Evolutionary conservation across 345 rosid genomes (phyloP).

Genomic region (Murraya paniculata): DNA sequence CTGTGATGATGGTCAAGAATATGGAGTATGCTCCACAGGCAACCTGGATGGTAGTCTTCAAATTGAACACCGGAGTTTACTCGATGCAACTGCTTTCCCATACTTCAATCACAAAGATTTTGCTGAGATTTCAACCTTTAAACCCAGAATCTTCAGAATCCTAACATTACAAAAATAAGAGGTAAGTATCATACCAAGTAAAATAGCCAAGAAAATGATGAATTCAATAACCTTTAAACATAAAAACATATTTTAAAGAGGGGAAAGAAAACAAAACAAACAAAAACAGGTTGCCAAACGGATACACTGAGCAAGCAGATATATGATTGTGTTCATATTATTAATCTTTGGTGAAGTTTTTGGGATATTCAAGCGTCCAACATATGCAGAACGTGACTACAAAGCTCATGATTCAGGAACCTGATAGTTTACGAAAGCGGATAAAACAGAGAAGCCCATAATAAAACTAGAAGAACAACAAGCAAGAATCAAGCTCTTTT

Average conservation of each 20-base stretch:
- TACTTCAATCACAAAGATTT: slow-evolving; percentile 12
- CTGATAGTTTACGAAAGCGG: not conserved
- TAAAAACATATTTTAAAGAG: not conserved
- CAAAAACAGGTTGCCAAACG: not conserved
- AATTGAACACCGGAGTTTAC: slow-evolving; percentile 31
- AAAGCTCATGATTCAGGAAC: not conserved
- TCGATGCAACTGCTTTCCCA: slow-evolving; percentile 44
- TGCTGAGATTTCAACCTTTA: not conserved
- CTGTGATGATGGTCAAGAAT: slow-evolving; percentile 55
- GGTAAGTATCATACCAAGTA: not conserved
- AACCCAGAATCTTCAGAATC: not conserved
- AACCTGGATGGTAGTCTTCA: slow-evolving; percentile 45
- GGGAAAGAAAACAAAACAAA: too few species aligned
- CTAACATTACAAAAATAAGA: slow-evolving; percentile 5
- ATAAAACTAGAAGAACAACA: not conserved
- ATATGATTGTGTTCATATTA: not conserved
- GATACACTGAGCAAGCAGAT: not conserved
- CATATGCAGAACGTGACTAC: not conserved
- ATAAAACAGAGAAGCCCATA: not conserved
- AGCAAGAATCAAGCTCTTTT: not conserved
- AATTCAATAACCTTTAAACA: not conserved
- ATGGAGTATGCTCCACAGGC: slow-evolving; percentile 59
- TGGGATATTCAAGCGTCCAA: not conserved
- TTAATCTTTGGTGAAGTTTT: not conserved
- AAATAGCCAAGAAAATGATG: not conserved